Evolutionary conservation across 2,329 filamentous ascomycete genomes (phyloP).

Genomic region (Clarireedia paspali): DNA sequence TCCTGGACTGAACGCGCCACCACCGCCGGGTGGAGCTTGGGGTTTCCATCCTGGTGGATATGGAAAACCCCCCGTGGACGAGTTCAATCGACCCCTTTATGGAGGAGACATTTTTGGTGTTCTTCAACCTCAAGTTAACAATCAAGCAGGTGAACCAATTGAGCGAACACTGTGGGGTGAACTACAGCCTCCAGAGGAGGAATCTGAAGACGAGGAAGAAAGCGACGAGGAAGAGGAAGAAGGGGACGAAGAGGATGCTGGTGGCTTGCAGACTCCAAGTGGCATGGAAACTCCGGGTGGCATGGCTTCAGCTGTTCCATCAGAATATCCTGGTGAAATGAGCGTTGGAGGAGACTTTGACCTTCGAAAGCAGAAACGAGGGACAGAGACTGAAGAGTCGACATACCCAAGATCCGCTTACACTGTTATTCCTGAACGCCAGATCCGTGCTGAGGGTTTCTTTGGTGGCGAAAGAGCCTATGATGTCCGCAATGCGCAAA

Average conservation of each 20-base stretch:
- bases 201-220: conserved; percentile 57
- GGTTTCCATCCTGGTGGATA: conserved; percentile 93
- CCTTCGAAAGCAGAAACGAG: conserved; percentile 76
- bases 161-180: conserved; percentile 91
- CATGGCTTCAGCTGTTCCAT: conserved; percentile 70
- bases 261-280: conserved; percentile 64
- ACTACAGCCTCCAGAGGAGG: conserved; percentile 70
- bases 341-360: conserved; percentile 83
- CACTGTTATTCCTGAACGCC: conserved; percentile 81
- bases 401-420: conserved; percentile 70
- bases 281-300: conserved; percentile 77
- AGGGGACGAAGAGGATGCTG: conserved; percentile 52
- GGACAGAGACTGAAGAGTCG: conserved; percentile 81
- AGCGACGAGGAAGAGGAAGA: conserved; percentile 64
- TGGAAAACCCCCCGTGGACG: conserved; percentile 91
- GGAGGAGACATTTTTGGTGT: conserved; percentile 94
- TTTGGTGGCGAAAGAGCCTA: conserved; percentile 94
- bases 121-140: conserved; percentile 51
- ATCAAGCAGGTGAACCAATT: conserved; percentile 65
- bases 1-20: conserved; percentile 86
- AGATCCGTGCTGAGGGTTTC: conserved; percentile 82
- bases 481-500: conserved; percentile 60
- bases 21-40: conserved; percentile 83
- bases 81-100: conserved; percentile 83
- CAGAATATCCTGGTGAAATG: conserved; percentile 69